Evolutionary conservation across 139 green algal genomes (phyloP).

Genomic region (Tetradesmus obliquus): DNA sequence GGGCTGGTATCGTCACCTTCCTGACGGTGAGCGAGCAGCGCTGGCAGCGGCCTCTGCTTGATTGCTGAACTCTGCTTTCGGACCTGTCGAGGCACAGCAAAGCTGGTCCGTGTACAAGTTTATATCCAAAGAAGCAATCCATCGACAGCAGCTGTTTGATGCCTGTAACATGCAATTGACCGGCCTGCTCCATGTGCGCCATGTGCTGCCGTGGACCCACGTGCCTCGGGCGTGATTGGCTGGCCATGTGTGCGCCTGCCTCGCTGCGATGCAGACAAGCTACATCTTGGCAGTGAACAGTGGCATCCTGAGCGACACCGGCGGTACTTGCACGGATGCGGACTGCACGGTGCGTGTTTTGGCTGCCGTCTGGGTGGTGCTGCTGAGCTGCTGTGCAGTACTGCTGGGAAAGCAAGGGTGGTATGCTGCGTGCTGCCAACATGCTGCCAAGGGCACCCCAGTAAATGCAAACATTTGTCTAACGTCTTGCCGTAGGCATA

Average conservation of each 20-base stretch:
- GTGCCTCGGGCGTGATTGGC: background rate
- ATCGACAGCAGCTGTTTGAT: no score
- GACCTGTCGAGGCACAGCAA: background rate
- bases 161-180: background rate
- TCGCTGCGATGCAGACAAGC: slow-evolving; percentile 53
- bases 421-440: no score
- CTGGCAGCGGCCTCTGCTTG: background rate
- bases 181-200: background rate
- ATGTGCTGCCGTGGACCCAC: background rate
- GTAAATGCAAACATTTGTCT: no score
- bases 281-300: slow-evolving; percentile 87
- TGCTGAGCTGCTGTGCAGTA: no score
- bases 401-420: no score
- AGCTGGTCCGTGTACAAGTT: background rate
- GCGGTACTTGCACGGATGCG: slow-evolving; percentile 68
- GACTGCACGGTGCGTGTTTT: slow-evolving; percentile 59
- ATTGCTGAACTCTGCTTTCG: background rate
- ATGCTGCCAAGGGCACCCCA: no score
- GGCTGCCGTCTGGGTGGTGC: background rate
- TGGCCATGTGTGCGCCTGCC: background rate
- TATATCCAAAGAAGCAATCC: no score
- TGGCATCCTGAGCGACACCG: slow-evolving; percentile 73
- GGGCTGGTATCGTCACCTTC: slow-evolving; percentile 83
- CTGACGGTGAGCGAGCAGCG: slow-evolving; percentile 64
- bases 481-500: no score